Evolutionary conservation across 306 rosid genomes (phyloP).

Genomic region (Cucumis melo): DNA sequence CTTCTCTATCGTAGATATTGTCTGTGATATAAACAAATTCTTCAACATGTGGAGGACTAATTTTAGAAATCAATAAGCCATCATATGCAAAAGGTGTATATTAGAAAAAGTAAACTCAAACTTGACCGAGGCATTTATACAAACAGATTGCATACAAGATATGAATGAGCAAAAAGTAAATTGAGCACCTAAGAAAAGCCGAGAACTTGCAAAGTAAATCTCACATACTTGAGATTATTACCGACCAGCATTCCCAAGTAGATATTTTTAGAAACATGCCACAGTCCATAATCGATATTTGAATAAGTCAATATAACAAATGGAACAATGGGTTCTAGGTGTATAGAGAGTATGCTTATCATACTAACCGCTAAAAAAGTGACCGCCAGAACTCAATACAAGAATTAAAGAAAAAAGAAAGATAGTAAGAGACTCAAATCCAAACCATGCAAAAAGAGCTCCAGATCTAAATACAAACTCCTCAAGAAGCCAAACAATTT

Average conservation of each 20-base stretch:
- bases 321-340: neutral
- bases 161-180: too few relatives aligned
- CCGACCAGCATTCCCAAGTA: neutral
- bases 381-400: too few relatives aligned
- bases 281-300: neutral
- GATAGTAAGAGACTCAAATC: too few relatives aligned
- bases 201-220: conserved; percentile 42
- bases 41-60: conserved; percentile 63
- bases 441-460: too few relatives aligned
- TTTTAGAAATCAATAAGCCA: too few relatives aligned
- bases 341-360: neutral
- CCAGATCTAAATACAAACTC: too few relatives aligned
- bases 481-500: too few relatives aligned
- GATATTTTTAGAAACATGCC: neutral
- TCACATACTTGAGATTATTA: conserved; percentile 1
- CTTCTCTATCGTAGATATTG: conserved; percentile 56
- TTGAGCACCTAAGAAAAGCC: neutral
- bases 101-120: too few relatives aligned
- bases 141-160: too few relatives aligned
- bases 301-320: neutral
- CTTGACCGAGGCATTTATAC: too few relatives aligned
- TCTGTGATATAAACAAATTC: conserved; percentile 69
- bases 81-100: too few relatives aligned
- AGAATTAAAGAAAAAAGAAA: too few relatives aligned
- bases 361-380: conserved; percentile 83